Percentiles rank a stretch among this genome's conserved stretches.
These are phyloP conservation scores for Anacardium occidentale DNA, from an alignment of 345 rosid species.

Conservation along the genomic window DNA sequence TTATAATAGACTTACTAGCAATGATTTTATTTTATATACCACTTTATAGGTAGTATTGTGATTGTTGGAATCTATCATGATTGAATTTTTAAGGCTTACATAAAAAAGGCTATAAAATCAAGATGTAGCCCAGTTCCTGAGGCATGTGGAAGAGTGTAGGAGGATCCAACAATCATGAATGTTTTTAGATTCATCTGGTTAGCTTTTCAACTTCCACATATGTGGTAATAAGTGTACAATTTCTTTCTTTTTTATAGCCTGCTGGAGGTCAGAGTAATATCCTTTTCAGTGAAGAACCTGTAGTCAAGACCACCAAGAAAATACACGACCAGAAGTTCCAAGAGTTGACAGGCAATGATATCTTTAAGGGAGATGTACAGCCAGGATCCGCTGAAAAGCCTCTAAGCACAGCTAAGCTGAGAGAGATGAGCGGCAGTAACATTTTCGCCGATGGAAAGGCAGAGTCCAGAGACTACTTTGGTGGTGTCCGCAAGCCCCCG, in stretches of 20 bases:
- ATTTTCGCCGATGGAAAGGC: constrained; percentile 79
- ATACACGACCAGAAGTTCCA: constrained; percentile 67
- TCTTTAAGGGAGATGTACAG: constrained; percentile 67
- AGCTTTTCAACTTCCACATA: background rate
- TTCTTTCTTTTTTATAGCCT: constrained; percentile 36
- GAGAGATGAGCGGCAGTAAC: constrained; percentile 78
- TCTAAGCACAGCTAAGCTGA: constrained; percentile 65
- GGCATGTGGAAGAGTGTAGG: constrained; percentile 3
- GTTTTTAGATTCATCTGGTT: constrained; percentile 3
- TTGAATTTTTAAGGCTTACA: background rate
- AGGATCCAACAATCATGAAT: background rate
- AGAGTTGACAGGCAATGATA: constrained; percentile 74
- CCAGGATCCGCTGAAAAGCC: constrained; percentile 68
- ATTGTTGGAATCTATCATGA: too few species aligned
- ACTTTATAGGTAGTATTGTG: background rate
- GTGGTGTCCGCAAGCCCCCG: constrained; percentile 84
- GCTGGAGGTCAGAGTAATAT: constrained; percentile 83
- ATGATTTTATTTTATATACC: background rate
- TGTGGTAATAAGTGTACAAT: background rate
- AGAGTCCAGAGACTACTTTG: constrained; percentile 65
- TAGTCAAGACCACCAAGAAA: constrained; percentile 64
- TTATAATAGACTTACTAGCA: background rate
- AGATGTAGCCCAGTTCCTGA: constrained; percentile 1
- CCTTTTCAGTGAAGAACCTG: constrained; percentile 61
- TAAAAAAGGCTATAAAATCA: background rate